These are phyloP conservation scores for Xylariaceae sp. DNA, from an alignment of 2,329 filamentous ascomycete genomes.

Conservation along the genomic window DNA sequence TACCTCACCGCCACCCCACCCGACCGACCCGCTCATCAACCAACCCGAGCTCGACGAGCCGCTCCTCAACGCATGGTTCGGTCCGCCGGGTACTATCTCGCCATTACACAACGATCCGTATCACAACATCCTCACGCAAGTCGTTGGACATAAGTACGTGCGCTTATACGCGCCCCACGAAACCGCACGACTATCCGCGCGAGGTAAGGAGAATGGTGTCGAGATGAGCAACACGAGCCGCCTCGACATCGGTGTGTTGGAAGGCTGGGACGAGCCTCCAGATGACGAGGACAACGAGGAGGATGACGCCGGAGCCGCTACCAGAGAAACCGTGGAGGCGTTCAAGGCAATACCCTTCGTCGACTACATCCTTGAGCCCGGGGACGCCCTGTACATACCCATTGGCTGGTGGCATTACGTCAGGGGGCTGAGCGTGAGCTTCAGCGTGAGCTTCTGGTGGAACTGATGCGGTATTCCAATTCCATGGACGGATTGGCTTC, in stretches of 20 bases:
- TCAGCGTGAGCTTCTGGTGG: slow-evolving; percentile 98
- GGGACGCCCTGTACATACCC: slow-evolving; percentile 84
- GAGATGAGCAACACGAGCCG: slow-evolving; percentile 89
- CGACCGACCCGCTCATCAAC: slow-evolving; percentile 32
- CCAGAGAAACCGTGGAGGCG: slow-evolving; percentile 34
- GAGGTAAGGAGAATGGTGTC: slow-evolving; percentile 61
- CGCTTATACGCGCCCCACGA: slow-evolving; percentile 71
- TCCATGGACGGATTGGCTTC: background rate
- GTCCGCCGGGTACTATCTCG: slow-evolving; percentile 79
- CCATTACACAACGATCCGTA: slow-evolving; percentile 92
- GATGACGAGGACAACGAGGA: background rate
- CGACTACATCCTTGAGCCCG: slow-evolving; percentile 73
- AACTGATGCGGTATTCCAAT: slow-evolving; percentile 39
- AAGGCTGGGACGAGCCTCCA: slow-evolving; percentile 48
- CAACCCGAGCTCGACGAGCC: slow-evolving; percentile 50
- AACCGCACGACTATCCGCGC: slow-evolving; percentile 53
- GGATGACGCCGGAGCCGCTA: slow-evolving; percentile 14
- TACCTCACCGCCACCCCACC: slow-evolving; percentile 56
- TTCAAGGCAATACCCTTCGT: slow-evolving; percentile 60
- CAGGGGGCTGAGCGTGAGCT: slow-evolving; percentile 74
- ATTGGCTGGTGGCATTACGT: slow-evolving; percentile 99
- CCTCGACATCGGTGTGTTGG: slow-evolving; percentile 67
- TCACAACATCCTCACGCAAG: slow-evolving; percentile 85
- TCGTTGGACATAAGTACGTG: slow-evolving; percentile 88
- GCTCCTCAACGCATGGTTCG: slow-evolving; percentile 86